Conservation (phyloP, 2,329 filamentous ascomycete genomes). For the Cladophialophora yegresii region DNA sequence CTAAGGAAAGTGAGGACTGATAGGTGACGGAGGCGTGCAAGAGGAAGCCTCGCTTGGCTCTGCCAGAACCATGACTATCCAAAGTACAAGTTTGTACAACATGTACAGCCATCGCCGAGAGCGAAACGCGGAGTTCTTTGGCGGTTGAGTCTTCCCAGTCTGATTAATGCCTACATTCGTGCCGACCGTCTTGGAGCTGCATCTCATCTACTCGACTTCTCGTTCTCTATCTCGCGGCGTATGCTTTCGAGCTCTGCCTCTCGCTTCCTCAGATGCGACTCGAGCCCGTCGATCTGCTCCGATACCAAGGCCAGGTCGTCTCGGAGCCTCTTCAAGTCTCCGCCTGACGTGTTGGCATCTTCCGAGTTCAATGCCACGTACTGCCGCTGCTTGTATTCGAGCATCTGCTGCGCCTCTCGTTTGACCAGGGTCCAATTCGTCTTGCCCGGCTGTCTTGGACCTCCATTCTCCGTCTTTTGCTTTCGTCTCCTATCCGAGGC, state of each 20-base stretch:
- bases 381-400: conserved; percentile 89
- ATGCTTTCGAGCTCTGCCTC: conserved; percentile 75
- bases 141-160: conserved; percentile 5
- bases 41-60: conserved; percentile 7
- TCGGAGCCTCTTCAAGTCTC: conserved; percentile 71
- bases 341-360: conserved; percentile 65
- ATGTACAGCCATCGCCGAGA: conserved; percentile 24
- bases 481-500: conserved; percentile 64
- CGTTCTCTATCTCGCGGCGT: conserved; percentile 80
- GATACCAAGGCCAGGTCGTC: conserved; percentile 89
- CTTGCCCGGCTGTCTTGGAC: conserved; percentile 41
- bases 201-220: conserved; percentile 61
- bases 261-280: conserved; percentile 75
- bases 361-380: conserved; percentile 67
- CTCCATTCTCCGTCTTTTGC: conserved; percentile 38
- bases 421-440: conserved; percentile 85
- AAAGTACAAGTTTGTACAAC: conserved; percentile 31
- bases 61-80: conserved; percentile 15
- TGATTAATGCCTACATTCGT: conserved; percentile 6
- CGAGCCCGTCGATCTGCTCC: conserved; percentile 90
- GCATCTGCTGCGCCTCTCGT: conserved; percentile 85
- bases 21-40: conserved; percentile 24
- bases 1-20: conserved; percentile 37
- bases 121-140: conserved; percentile 11
- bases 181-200: not conserved